phyloP scores from a whole-genome alignment of 768 basidiomycete genomes.

The Mycena filopes region DNA sequence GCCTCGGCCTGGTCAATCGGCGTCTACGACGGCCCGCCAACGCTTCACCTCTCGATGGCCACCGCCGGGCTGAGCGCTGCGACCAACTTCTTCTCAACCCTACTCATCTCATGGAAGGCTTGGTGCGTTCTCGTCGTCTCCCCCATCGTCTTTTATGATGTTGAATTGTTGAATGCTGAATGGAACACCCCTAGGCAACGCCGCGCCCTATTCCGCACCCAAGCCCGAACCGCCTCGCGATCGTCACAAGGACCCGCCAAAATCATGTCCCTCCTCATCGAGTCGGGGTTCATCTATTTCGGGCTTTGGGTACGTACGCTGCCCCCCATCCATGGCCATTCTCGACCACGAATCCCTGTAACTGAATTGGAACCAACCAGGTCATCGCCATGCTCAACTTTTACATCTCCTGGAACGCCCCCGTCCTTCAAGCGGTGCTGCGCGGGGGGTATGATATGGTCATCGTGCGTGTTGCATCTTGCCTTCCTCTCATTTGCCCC shows the following conservation, averaged over 20 bases:
- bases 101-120: constrained; percentile 14
- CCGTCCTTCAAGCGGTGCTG: too few species aligned
- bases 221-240: background rate
- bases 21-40: constrained; percentile 10
- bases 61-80: constrained; percentile 21
- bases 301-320: constrained; percentile 2
- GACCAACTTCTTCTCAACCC: constrained; percentile 19
- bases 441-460: too few species aligned
- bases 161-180: too few species aligned
- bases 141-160: background rate
- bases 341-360: too few species aligned
- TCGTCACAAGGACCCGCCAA: constrained; percentile 4
- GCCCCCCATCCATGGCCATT: too few species aligned
- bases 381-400: too few species aligned
- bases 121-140: constrained; percentile 3
- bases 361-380: too few species aligned
- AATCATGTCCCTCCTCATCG: constrained; percentile 14
- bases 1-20: constrained; percentile 18
- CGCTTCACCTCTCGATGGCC: constrained; percentile 13
- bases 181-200: constrained; percentile 11
- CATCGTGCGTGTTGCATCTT: too few species aligned
- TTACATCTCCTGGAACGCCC: too few species aligned
- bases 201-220: background rate
- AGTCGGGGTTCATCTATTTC: constrained; percentile 19
- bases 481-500: too few species aligned